These are phyloP conservation scores for Leishmania martiniquensis DNA, from an alignment of 208 protist genomes.

Conservation along the genomic window DNA sequence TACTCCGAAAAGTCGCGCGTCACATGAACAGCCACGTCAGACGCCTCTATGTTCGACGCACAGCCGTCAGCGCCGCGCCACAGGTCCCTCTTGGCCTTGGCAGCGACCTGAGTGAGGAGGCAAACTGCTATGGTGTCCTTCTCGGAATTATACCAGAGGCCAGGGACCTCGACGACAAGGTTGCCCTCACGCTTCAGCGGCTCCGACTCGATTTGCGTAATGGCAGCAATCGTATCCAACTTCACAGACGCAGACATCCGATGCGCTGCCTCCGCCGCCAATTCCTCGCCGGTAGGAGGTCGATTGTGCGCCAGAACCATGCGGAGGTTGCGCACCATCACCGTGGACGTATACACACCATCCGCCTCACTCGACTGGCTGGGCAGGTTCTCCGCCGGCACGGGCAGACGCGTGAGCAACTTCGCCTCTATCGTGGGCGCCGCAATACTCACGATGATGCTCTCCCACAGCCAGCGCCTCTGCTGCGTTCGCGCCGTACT, in stretches of 20 bases:
- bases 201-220: conserved; percentile 86
- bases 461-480: conserved; percentile 82
- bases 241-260: conserved; percentile 58
- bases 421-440: conserved; percentile 76
- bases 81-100: conserved; percentile 54
- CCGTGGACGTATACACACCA: conserved; percentile 73
- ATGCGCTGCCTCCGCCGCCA: conserved; percentile 24
- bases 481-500: conserved; percentile 71
- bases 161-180: conserved; percentile 51
- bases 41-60: conserved; percentile 56
- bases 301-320: conserved; percentile 55
- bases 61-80: conserved; percentile 59
- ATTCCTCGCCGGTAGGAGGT: conserved; percentile 60
- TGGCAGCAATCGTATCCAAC: conserved; percentile 53
- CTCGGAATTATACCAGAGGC: conserved; percentile 53
- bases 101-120: conserved; percentile 51
- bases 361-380: conserved; percentile 6
- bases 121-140: conserved; percentile 69
- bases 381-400: conserved; percentile 55
- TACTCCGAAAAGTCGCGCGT: conserved; percentile 83
- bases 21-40: conserved; percentile 52
- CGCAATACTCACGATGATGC: conserved; percentile 62
- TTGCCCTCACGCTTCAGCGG: conserved; percentile 70
- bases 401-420: conserved; percentile 52
- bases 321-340: conserved; percentile 49